A percentile compares a stretch with the other conserved stretches of the same genome.
Conservation (phyloP, 192 early-diverging fungal genomes). For the Mortierella claussenii region DNA sequence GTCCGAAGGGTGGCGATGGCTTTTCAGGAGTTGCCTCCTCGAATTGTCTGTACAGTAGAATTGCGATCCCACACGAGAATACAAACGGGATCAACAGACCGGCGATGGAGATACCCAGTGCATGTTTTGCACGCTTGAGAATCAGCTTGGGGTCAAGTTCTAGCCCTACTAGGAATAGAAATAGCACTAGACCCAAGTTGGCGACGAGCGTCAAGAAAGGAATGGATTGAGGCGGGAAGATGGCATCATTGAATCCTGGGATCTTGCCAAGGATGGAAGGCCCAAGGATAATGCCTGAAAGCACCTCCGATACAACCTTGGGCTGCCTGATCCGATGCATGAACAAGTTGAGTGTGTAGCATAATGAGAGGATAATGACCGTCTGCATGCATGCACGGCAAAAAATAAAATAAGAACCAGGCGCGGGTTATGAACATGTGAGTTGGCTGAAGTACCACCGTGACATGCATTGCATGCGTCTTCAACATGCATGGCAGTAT, state of each 20-base stretch:
- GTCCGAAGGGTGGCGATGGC: constrained; percentile 60
- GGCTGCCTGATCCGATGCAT: constrained; percentile 78
- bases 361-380: constrained; percentile 77
- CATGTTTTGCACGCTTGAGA: constrained; percentile 60
- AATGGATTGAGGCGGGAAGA: constrained; percentile 80
- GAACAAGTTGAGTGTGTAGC: constrained; percentile 70
- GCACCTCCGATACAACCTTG: constrained; percentile 87
- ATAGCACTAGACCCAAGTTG: constrained; percentile 87
- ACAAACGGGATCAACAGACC: constrained; percentile 86
- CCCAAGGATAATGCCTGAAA: constrained; percentile 87
- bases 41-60: constrained; percentile 22
- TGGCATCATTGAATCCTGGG: constrained; percentile 66
- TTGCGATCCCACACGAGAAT: constrained; percentile 66
- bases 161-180: constrained; percentile 84
- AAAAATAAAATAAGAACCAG: neutral
- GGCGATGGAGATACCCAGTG: constrained; percentile 70
- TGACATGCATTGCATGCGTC: too few relatives aligned
- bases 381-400: constrained; percentile 29
- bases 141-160: constrained; percentile 79
- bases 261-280: constrained; percentile 82
- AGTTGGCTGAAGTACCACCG: too few relatives aligned
- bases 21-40: constrained; percentile 20
- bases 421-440: too few relatives aligned
- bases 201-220: constrained; percentile 78
- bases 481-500: too few relatives aligned